These are phyloP conservation scores for Ophiocordyceps robertsii DNA, from an alignment of 2,329 filamentous ascomycete species.

Conservation along the genomic window DNA sequence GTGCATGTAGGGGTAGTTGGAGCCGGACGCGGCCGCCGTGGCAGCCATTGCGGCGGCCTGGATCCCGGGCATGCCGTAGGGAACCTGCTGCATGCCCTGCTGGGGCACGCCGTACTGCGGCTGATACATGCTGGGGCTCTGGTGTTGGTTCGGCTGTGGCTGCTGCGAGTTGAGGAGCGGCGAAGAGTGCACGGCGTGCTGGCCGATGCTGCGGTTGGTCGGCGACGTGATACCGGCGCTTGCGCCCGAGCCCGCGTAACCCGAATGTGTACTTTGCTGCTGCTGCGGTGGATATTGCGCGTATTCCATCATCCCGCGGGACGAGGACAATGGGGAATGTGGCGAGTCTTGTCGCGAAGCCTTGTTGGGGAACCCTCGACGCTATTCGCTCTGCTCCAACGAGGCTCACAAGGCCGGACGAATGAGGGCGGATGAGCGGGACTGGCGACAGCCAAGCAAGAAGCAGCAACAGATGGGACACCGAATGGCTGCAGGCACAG, in stretches of 20 bases:
- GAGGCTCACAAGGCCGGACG: constrained; percentile 5
- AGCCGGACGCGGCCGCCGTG: constrained; percentile 81
- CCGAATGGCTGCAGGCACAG: constrained; percentile 11
- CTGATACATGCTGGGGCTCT: constrained; percentile 64
- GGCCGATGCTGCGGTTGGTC: constrained; percentile 54
- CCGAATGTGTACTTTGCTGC: constrained; percentile 51
- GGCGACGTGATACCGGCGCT: constrained; percentile 57
- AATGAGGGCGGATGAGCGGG: constrained; percentile 6
- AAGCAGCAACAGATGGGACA: constrained; percentile 4
- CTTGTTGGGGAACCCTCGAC: constrained; percentile 8
- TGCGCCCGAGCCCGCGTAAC: constrained; percentile 45
- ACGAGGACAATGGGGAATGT: constrained; percentile 8
- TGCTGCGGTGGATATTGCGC: constrained; percentile 59
- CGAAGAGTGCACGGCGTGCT: constrained; percentile 58
- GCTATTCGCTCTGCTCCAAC: constrained; percentile 8
- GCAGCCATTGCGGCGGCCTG: constrained; percentile 87
- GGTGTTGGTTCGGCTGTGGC: constrained; percentile 14
- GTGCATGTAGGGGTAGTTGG: constrained; percentile 59
- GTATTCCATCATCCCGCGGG: constrained; percentile 55
- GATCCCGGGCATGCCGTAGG: constrained; percentile 66
- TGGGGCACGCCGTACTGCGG: constrained; percentile 62
- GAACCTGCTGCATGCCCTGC: constrained; percentile 51
- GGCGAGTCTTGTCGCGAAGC: constrained; percentile 9
- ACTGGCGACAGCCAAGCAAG: constrained; percentile 4
- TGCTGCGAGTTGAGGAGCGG: constrained; percentile 71